A percentile compares a stretch with the other conserved stretches of the same genome.
Evolutionary conservation across 169 alveolate genomes (phyloP).

Genomic region (Eimeria praecox): DNA sequence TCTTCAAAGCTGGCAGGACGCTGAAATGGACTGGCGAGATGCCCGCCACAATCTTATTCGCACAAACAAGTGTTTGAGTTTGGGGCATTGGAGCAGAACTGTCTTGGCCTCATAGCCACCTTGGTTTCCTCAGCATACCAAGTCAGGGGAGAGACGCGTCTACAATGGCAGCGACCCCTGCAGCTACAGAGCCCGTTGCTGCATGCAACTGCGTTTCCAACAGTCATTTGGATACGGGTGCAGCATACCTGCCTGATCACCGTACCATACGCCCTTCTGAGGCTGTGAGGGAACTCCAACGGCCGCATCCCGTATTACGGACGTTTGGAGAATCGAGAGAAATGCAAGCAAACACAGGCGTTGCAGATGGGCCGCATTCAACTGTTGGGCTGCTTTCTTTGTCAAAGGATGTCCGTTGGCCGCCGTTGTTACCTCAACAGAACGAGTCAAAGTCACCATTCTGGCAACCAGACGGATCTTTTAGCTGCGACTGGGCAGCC

Average conservation of each 20-base stretch:
- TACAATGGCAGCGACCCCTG: neutral
- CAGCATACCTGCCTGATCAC: neutral
- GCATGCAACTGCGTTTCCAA: neutral
- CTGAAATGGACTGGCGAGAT: neutral
- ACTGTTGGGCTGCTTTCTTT: constrained; percentile 18
- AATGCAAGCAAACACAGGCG: neutral
- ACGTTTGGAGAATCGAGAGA: neutral
- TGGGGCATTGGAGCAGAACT: neutral
- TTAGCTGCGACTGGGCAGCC: constrained; percentile 73
- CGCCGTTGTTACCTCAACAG: constrained; percentile 12
- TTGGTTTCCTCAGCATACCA: neutral
- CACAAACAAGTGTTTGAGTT: neutral
- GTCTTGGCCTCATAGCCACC: neutral
- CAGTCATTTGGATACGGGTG: neutral
- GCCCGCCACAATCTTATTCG: neutral
- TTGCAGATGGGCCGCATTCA: neutral
- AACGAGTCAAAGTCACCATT: neutral
- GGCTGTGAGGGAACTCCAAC: neutral
- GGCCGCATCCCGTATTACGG: neutral
- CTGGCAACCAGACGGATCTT: constrained; percentile 65
- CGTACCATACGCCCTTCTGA: neutral
- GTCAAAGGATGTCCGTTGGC: constrained; percentile 45
- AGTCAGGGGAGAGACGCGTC: neutral
- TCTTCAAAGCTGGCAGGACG: neutral
- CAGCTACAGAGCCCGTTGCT: neutral